Conservation (phyloP, 768 basidiomycete species). For the Terana coerulea region DNA sequence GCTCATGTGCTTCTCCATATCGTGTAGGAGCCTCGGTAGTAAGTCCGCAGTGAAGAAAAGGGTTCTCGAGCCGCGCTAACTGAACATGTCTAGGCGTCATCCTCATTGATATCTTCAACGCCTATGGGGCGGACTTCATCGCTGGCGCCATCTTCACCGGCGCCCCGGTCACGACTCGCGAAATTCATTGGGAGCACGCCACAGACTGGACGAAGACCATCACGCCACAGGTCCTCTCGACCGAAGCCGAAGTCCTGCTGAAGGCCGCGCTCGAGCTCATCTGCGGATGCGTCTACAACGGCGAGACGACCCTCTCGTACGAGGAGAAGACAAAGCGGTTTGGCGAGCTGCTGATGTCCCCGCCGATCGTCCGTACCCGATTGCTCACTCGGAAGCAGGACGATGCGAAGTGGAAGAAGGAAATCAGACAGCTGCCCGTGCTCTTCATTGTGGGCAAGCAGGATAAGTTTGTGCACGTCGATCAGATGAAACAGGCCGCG, state of each 20-base stretch:
- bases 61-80: background rate
- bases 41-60: background rate
- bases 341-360: conserved; percentile 19
- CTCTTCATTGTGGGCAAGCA: conserved; percentile 22
- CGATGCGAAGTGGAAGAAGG: conserved; percentile 17
- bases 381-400: conserved; percentile 20
- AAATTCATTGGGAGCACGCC: too few relatives aligned
- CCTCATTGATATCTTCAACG: conserved; percentile 13
- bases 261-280: conserved; percentile 19
- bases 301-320: conserved; percentile 15
- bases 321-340: conserved; percentile 18
- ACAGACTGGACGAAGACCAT: too few relatives aligned
- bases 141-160: conserved; percentile 22
- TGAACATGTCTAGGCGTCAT: background rate
- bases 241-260: too few relatives aligned
- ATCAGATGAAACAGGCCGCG: background rate
- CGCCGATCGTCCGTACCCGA: conserved; percentile 17
- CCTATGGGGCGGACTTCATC: conserved; percentile 18
- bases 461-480: conserved; percentile 11
- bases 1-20: conserved; percentile 10
- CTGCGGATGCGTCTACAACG: conserved; percentile 20
- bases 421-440: conserved; percentile 15
- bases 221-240: conserved; percentile 13
- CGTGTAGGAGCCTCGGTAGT: conserved; percentile 17
- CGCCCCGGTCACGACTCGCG: conserved; percentile 19